These are phyloP conservation scores for Starmerella floris DNA, from an alignment of 805 yeast genomes.

Conservation along the genomic window DNA sequence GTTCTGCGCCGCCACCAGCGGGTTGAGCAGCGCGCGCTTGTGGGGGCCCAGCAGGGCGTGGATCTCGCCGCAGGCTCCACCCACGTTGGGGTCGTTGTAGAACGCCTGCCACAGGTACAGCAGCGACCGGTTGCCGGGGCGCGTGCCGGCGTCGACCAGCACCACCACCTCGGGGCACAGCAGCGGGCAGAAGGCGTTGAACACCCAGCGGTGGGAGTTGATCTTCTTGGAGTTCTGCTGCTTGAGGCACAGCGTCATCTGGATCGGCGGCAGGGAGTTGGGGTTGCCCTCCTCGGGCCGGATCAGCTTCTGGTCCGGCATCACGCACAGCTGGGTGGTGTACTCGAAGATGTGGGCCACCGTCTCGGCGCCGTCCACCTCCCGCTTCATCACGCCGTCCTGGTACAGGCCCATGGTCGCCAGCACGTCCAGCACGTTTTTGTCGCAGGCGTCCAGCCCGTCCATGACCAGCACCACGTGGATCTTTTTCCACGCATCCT, in stretches of 20 bases:
- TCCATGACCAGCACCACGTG: slow-evolving; percentile 53
- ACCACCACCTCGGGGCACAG: slow-evolving; percentile 46
- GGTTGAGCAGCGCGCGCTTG: slow-evolving; percentile 34
- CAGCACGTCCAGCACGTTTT: slow-evolving; percentile 46
- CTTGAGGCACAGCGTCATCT: slow-evolving; percentile 46
- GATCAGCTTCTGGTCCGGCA: slow-evolving; percentile 35
- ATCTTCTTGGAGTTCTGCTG: slow-evolving; percentile 52
- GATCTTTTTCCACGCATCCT: slow-evolving; percentile 49
- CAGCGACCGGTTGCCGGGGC: slow-evolving; percentile 44
- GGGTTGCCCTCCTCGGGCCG: slow-evolving; percentile 42
- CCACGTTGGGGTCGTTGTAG: slow-evolving; percentile 43
- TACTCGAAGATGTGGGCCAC: slow-evolving; percentile 56
- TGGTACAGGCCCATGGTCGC: slow-evolving; percentile 56
- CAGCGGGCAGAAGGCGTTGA: slow-evolving; percentile 47
- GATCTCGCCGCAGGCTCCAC: slow-evolving; percentile 64
- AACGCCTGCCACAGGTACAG: slow-evolving; percentile 52
- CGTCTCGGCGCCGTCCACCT: slow-evolving; percentile 46
- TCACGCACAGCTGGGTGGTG: slow-evolving; percentile 39
- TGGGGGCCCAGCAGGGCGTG: slow-evolving; percentile 44
- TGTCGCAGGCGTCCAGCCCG: slow-evolving; percentile 53
- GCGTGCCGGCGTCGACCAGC: slow-evolving; percentile 52
- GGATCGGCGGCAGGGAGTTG: slow-evolving; percentile 43
- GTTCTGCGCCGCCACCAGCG: slow-evolving; percentile 52
- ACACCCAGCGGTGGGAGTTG: slow-evolving; percentile 58
- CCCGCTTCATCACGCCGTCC: slow-evolving; percentile 50